A percentile compares a stretch with the other conserved stretches of the same genome.
These are phyloP conservation scores for Benincasa hispida DNA, from an alignment of 306 rosid species.

Conservation along the genomic window DNA sequence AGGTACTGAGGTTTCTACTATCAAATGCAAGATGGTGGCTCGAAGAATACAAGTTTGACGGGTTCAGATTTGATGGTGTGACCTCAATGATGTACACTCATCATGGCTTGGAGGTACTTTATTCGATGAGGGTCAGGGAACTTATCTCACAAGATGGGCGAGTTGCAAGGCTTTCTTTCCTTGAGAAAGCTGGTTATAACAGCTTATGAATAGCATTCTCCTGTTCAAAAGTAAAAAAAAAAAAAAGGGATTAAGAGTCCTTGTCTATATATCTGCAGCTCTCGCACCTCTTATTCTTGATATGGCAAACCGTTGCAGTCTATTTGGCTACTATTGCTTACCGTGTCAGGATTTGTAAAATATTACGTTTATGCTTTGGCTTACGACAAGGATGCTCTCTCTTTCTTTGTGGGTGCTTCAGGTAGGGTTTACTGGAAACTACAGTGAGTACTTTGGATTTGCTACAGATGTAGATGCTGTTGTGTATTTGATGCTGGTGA, in stretches of 20 bases:
- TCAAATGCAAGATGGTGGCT: slow-evolving; percentile 99
- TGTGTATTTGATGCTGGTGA: slow-evolving; percentile 86
- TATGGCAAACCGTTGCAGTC: not conserved
- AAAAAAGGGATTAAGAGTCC: not conserved
- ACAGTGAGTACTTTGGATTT: slow-evolving; percentile 72
- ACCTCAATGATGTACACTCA: slow-evolving; percentile 99
- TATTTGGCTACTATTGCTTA: not conserved
- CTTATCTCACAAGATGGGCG: not conserved
- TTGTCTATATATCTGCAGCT: not conserved
- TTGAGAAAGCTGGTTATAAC: not conserved
- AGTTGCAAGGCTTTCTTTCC: not conserved
- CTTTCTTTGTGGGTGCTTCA: slow-evolving; percentile 13
- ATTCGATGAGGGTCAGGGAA: not conserved
- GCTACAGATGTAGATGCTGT: slow-evolving; percentile 94
- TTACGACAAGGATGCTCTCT: not conserved
- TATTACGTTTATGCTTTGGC: not conserved
- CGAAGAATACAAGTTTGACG: slow-evolving; percentile 93
- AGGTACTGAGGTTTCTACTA: slow-evolving; percentile 87
- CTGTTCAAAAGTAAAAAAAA: not conserved
- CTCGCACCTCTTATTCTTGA: not conserved
- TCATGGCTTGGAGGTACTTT: slow-evolving; percentile 73
- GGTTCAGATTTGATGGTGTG: slow-evolving; percentile 95
- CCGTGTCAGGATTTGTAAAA: not conserved
- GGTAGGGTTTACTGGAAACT: slow-evolving; percentile 91
- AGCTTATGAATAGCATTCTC: not conserved